A percentile compares a stretch with the other conserved stretches of the same genome.
Evolutionary conservation across 768 basidiomycete genomes (phyloP).

Genomic region (Leccinum truebloodii): DNA sequence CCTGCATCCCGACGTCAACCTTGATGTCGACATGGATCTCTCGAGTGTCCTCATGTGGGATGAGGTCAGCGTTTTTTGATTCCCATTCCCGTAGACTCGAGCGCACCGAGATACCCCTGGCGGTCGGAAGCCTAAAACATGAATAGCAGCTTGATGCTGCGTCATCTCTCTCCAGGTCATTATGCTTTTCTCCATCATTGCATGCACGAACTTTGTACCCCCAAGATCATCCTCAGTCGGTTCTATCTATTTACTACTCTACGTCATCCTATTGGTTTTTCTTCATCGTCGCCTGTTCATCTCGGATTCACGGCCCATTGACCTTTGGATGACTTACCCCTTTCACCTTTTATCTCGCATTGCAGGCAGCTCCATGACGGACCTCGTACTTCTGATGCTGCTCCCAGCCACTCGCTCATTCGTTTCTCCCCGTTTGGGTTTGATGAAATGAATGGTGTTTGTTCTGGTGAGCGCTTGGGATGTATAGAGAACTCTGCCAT

Average conservation of each 20-base stretch:
- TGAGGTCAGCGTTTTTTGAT: conserved; percentile 30
- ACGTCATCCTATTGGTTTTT: conserved; percentile 26
- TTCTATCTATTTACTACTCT: conserved; percentile 31
- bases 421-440: conserved; percentile 51
- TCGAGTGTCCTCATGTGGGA: conserved; percentile 30
- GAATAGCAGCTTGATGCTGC: conserved; percentile 9
- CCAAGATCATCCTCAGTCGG: conserved; percentile 16
- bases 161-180: conserved; percentile 10
- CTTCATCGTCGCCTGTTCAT: conserved; percentile 12
- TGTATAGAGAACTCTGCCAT: conserved; percentile 4
- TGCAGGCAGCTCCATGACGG: conserved; percentile 6
- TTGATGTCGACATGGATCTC: conserved; percentile 32
- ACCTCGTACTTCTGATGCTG: conserved; percentile 23
- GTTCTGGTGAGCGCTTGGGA: conserved; percentile 49
- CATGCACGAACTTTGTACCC: conserved; percentile 22
- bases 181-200: conserved; percentile 16
- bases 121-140: conserved; percentile 22
- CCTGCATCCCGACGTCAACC: conserved; percentile 17
- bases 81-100: not conserved
- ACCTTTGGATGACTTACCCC: not conserved
- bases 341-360: not conserved
- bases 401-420: conserved; percentile 20
- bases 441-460: conserved; percentile 41
- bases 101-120: conserved; percentile 1
- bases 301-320: not conserved